These are phyloP conservation scores for Nevesoporus exiguus DNA, from an alignment of 768 basidiomycete species.

Conservation along the genomic window DNA sequence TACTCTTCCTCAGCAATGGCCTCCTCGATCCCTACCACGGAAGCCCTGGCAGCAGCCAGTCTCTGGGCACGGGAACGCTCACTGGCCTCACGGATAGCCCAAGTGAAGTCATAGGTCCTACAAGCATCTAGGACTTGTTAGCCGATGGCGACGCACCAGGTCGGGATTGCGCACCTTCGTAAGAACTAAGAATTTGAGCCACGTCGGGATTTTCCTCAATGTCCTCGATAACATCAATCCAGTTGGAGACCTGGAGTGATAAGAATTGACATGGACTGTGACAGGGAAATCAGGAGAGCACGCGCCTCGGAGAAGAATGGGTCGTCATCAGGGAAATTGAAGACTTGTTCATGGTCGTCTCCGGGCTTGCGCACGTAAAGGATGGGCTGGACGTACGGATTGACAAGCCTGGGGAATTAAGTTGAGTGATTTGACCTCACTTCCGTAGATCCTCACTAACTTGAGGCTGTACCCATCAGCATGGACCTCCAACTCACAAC, in stretches of 20 bases:
- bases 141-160: not conserved
- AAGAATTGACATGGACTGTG: not conserved
- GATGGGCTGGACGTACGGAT: conserved; percentile 91
- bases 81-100: conserved; percentile 84
- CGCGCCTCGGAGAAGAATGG: conserved; percentile 88
- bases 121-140: conserved; percentile 59
- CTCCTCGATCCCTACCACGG: conserved; percentile 25
- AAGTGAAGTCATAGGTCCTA: conserved; percentile 86
- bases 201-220: conserved; percentile 84
- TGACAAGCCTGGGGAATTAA: conserved; percentile 59
- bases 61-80: conserved; percentile 58
- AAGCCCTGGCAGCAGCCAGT: conserved; percentile 35
- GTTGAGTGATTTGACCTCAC: conserved; percentile 6
- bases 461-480: conserved; percentile 90
- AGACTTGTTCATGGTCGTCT: conserved; percentile 68
- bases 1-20: conserved; percentile 28
- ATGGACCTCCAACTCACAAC: conserved; percentile 91
- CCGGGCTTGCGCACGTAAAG: conserved; percentile 85
- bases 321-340: conserved; percentile 77
- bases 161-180: conserved; percentile 57
- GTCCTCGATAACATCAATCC: conserved; percentile 86
- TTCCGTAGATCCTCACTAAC: conserved; percentile 37
- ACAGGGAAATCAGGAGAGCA: not conserved
- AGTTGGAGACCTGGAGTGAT: conserved; percentile 58
- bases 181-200: conserved; percentile 75